Evolutionary conservation across 805 yeast genomes (phyloP).

Genomic region (Jamesozyma rosinii): DNA sequence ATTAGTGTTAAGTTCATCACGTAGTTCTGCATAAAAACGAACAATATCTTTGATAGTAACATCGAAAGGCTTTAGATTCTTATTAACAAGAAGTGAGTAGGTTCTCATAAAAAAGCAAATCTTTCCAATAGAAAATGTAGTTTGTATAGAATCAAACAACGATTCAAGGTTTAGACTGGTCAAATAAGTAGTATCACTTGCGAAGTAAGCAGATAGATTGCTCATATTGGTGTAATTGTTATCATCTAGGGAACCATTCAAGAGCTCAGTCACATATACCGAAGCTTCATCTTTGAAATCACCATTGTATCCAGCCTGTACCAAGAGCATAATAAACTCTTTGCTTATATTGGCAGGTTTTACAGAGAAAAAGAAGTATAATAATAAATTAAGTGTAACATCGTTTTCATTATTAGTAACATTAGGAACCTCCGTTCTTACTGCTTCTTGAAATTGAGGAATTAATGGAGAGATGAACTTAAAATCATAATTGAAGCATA

Average conservation of each 20-base stretch:
- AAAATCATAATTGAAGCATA: slow-evolving; percentile 19
- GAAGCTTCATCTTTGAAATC: slow-evolving; percentile 24
- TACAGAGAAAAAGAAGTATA: not conserved
- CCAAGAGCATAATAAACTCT: not conserved
- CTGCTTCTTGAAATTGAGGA: slow-evolving; percentile 32
- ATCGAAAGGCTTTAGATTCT: slow-evolving; percentile 1
- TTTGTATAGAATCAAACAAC: slow-evolving; percentile 10
- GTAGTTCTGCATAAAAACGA: slow-evolving; percentile 5
- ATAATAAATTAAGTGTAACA: not conserved
- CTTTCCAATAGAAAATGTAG: slow-evolving; percentile 18
- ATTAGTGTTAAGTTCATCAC: not conserved
- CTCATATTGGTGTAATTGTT: not conserved
- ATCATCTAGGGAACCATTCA: not conserved
- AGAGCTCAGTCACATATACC: slow-evolving; percentile 4
- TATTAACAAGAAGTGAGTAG: slow-evolving; percentile 5
- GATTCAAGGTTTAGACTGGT: slow-evolving; percentile 10
- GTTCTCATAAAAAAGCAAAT: slow-evolving; percentile 23
- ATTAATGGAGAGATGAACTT: slow-evolving; percentile 29
- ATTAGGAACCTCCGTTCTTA: slow-evolving; percentile 8
- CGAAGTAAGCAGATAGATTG: not conserved
- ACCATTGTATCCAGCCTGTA: slow-evolving; percentile 5
- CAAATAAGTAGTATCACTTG: not conserved
- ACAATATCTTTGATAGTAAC: not conserved
- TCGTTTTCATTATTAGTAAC: not conserved
- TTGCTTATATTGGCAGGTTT: not conserved